Base-by-base conservation (phyloP, 257 asterid species). In the Jacaranda mimosifolia region DNA sequence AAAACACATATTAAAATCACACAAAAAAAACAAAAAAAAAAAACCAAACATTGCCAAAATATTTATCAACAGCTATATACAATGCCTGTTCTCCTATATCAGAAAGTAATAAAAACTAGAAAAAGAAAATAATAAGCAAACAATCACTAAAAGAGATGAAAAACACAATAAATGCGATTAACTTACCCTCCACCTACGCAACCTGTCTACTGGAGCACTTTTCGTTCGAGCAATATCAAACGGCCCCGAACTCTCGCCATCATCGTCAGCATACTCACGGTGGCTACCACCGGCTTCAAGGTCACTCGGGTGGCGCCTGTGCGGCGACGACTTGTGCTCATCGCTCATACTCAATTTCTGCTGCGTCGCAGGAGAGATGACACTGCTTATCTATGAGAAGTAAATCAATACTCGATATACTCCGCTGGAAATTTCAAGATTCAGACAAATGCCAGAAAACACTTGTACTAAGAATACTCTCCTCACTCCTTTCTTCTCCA, bases 151-250 rank as follows among this genome's bases (percentile, higher is more conserved):
- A 63, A 12, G 3, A 3, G 18, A 9, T 26, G 18, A 53, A 39
- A 13, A 4, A 40, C 26, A 0, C 70, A 63, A 67, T 46, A 1
- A 68, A 68, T 60, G 73, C n/a, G n/a, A 63, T 21, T 7, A 49
- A 80, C 97, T 80, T 73, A 93, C 98, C 87, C 98, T 83, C 97
- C 98, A 94, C 58, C 90, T 73, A 70, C 85, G 89, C 83, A 94
- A 77, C 40, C 97, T 87, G 77, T 94, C 84, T 11, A 86, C 74
- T 0, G 98, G 89, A 39, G 98, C 97, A 52, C 96, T 84, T 79
- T 94, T 94, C 21, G 98, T 94, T 26, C 97, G 76, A 18, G 79
- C 78, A 78, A 94, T 90, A 79, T 94, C 97, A 72, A 94, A 94
- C 13, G 97, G 91, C 1, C 90, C 87, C 11, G 77, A 70, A 7